Evolutionary conservation across 306 rosid species (phyloP).

Genomic region (Rubus parviflorus): DNA sequence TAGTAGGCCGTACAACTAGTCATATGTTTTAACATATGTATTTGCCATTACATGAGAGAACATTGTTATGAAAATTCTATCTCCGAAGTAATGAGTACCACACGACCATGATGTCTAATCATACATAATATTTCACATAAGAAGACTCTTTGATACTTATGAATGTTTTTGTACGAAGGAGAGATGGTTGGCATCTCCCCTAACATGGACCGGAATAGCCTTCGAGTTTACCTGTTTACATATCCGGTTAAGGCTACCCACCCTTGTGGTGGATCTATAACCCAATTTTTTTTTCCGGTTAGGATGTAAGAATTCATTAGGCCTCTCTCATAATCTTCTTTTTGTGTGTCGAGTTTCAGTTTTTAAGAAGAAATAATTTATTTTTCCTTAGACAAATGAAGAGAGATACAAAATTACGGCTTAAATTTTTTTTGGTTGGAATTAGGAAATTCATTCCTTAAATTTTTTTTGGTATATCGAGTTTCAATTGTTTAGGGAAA

Average conservation of each 20-base stretch:
- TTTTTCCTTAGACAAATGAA: too few species aligned
- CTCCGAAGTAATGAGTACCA: not conserved
- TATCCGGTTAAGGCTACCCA: slow-evolving; percentile 30
- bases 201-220: slow-evolving; percentile 37
- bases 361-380: too few species aligned
- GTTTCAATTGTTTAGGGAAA: too few species aligned
- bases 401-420: too few species aligned
- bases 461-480: too few species aligned
- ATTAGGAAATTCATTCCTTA: too few species aligned
- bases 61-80: not conserved
- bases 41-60: not conserved
- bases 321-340: too few species aligned
- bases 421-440: not conserved
- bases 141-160: too few species aligned
- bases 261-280: slow-evolving; percentile 37
- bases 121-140: too few species aligned
- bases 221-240: slow-evolving; percentile 21
- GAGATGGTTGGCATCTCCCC: slow-evolving; percentile 60
- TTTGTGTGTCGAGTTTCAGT: too few species aligned
- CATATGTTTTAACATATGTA: not conserved
- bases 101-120: not conserved
- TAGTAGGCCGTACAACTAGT: not conserved
- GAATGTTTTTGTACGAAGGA: not conserved
- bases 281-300: slow-evolving; percentile 18
- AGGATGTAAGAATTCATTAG: too few species aligned